These are phyloP conservation scores for Calycina marina DNA, from an alignment of 2,329 filamentous ascomycete genomes.

Conservation along the genomic window DNA sequence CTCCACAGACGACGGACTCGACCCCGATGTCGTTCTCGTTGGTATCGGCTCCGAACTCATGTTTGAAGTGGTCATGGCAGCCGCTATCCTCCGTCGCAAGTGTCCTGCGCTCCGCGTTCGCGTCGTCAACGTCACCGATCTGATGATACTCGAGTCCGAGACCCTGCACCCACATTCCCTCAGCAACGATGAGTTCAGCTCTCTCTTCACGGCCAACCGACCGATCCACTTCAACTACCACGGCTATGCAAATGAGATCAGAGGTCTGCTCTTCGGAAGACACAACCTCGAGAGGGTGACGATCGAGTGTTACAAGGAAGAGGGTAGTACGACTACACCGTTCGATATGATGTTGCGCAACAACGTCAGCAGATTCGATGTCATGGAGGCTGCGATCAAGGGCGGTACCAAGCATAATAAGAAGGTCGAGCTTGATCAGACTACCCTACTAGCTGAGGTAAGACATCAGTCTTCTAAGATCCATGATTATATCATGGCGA, in stretches of 20 bases:
- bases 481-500: constrained; percentile 34
- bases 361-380: constrained; percentile 41
- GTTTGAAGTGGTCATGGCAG: constrained; percentile 48
- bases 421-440: constrained; percentile 29
- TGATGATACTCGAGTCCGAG: constrained; percentile 45
- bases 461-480: constrained; percentile 32
- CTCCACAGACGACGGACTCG: constrained; percentile 36
- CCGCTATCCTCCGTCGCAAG: constrained; percentile 34
- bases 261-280: constrained; percentile 45
- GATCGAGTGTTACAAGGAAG: constrained; percentile 46
- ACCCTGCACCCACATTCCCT: constrained; percentile 44
- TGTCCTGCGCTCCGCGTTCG: constrained; percentile 40
- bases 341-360: constrained; percentile 59
- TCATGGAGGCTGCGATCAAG: constrained; percentile 38
- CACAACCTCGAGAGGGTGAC: constrained; percentile 34
- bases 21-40: constrained; percentile 48
- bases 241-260: constrained; percentile 45
- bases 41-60: constrained; percentile 52
- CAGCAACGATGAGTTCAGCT: constrained; percentile 33
- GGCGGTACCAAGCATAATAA: constrained; percentile 33
- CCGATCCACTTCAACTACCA: constrained; percentile 54
- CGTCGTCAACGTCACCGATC: constrained; percentile 50
- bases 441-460: constrained; percentile 33
- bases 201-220: constrained; percentile 40
- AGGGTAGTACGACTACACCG: constrained; percentile 52